These are phyloP conservation scores for Phaeoacremonium minimum DNA, from an alignment of 2,329 filamentous ascomycete species.

Conservation along the genomic window DNA sequence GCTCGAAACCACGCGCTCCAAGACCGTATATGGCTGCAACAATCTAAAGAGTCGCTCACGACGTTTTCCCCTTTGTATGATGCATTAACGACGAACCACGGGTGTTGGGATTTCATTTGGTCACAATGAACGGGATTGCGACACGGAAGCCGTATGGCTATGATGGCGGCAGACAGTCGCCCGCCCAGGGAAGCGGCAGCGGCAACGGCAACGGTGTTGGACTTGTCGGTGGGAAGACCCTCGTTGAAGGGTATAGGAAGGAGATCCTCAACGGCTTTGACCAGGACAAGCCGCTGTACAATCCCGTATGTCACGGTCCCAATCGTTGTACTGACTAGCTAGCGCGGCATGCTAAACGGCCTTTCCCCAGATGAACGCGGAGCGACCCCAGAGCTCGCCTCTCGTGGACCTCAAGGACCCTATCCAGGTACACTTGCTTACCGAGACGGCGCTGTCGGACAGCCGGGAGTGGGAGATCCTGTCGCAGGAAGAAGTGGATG, in stretches of 20 bases:
- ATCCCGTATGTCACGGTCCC: constrained; percentile 44
- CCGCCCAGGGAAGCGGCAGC: too few relatives aligned
- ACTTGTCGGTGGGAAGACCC: constrained; percentile 40
- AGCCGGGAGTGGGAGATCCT: constrained; percentile 81
- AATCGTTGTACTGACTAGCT: not conserved
- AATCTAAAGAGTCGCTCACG: too few relatives aligned
- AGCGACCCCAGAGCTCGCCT: constrained; percentile 49
- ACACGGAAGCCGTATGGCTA: constrained; percentile 10
- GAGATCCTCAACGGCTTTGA: constrained; percentile 51
- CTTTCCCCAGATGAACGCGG: constrained; percentile 39
- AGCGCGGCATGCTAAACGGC: constrained; percentile 9
- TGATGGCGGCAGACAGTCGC: constrained; percentile 22
- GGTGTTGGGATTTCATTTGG: constrained; percentile 1
- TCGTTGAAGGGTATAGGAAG: constrained; percentile 56
- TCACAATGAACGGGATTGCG: constrained; percentile 9
- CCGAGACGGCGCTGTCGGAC: constrained; percentile 88
- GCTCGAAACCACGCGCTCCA: too few relatives aligned
- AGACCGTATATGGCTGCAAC: too few relatives aligned
- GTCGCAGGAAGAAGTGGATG: constrained; percentile 87
- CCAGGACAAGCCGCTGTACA: constrained; percentile 48
- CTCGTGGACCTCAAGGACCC: constrained; percentile 62
- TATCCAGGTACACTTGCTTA: constrained; percentile 85
- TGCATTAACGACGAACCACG: constrained; percentile 7
- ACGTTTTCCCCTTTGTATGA: constrained; percentile 7
- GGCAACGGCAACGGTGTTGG: too few relatives aligned